A percentile compares a stretch with the other conserved stretches of the same genome.
Conservation (phyloP, 202 grass and related monocot species). For the Elaeis oleifera region DNA sequence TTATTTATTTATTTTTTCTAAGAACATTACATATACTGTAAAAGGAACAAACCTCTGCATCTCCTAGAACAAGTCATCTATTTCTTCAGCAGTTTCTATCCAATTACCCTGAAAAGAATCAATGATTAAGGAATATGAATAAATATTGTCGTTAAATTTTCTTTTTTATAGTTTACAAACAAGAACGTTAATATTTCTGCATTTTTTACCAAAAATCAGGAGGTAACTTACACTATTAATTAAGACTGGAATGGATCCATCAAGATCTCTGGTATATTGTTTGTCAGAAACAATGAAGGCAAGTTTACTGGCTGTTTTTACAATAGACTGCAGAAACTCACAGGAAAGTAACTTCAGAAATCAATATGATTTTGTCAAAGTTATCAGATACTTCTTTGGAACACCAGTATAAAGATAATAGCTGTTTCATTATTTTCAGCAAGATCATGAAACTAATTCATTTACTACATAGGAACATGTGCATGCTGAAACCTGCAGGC, state of each 20-base stretch:
- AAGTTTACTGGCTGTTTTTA: slow-evolving; percentile 45
- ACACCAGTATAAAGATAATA: too few relatives aligned
- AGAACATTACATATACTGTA: background rate
- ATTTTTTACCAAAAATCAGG: background rate
- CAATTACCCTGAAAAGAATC: slow-evolving; percentile 65
- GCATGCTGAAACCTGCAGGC: too few relatives aligned
- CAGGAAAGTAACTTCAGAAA: background rate
- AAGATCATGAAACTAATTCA: too few relatives aligned
- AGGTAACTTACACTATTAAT: slow-evolving; percentile 63
- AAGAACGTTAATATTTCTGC: background rate
- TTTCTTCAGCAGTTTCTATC: slow-evolving; percentile 78
- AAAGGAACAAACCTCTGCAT: slow-evolving; percentile 50
- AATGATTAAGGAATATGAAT: too few relatives aligned
- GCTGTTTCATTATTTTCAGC: too few relatives aligned
- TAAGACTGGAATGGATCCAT: slow-evolving; percentile 77
- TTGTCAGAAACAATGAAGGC: slow-evolving; percentile 57
- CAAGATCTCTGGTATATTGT: slow-evolving; percentile 51
- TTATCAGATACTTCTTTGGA: too few relatives aligned
- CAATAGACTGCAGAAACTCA: slow-evolving; percentile 32
- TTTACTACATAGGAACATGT: too few relatives aligned
- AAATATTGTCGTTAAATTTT: too few relatives aligned
- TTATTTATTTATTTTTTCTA: background rate
- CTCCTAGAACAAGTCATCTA: slow-evolving; percentile 81
- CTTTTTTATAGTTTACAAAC: too few relatives aligned
- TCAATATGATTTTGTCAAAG: background rate